Evolutionary conservation across 1,284 basidiomycete genomes (phyloP).

Genomic region (Pascua guehoae): DNA sequence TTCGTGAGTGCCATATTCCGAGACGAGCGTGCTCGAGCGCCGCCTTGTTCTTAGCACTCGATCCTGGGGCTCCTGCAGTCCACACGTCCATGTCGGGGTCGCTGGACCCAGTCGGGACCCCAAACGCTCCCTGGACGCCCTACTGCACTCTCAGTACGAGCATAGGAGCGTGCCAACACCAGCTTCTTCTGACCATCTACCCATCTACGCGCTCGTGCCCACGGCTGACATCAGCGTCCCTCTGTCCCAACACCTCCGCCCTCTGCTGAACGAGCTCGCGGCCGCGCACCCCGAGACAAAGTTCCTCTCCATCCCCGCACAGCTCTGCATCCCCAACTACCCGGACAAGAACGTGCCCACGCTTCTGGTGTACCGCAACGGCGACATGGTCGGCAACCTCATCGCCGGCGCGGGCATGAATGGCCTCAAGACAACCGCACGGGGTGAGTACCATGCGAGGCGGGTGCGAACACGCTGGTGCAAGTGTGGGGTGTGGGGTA

Average conservation of each 20-base stretch:
- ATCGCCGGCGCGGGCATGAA: slow-evolving; percentile 60
- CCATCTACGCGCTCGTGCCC: not conserved
- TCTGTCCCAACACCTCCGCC: slow-evolving; percentile 69
- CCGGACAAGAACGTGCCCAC: slow-evolving; percentile 90
- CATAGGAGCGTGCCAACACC: not conserved
- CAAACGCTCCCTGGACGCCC: not conserved
- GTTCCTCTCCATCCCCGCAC: slow-evolving; percentile 91
- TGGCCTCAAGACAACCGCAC: slow-evolving; percentile 71
- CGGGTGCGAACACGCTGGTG: not conserved
- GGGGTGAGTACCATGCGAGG: slow-evolving; percentile 59
- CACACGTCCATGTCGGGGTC: too few species aligned
- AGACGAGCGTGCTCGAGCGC: too few species aligned
- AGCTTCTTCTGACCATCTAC: not conserved
- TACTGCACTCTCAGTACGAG: not conserved
- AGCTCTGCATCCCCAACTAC: slow-evolving; percentile 93
- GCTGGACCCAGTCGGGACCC: too few species aligned
- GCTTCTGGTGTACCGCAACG: slow-evolving; percentile 85
- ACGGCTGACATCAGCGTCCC: slow-evolving; percentile 58
- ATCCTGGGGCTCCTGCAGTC: too few species aligned
- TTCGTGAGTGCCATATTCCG: slow-evolving; percentile 42
- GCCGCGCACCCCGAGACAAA: slow-evolving; percentile 82
- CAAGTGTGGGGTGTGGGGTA: not conserved
- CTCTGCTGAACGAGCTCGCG: slow-evolving; percentile 71
- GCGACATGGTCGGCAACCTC: slow-evolving; percentile 81
- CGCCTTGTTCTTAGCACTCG: too few species aligned